Conservation (phyloP, 2,329 filamentous ascomycete genomes). For the Claviceps sorghi region DNA sequence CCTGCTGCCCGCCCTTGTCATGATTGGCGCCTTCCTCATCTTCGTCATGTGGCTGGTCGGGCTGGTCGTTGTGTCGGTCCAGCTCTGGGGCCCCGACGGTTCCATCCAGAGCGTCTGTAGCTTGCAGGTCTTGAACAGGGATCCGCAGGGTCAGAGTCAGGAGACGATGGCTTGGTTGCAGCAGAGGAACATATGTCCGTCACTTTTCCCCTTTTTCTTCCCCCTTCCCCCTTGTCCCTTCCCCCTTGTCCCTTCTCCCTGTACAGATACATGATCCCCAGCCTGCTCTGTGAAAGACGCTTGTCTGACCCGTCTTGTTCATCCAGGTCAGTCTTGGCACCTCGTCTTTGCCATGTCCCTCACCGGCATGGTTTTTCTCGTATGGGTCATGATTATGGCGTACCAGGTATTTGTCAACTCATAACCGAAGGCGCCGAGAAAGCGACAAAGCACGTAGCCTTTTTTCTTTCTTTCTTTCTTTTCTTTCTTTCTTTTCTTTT, state of each 20-base stretch:
- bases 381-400: slow-evolving; percentile 58
- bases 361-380: slow-evolving; percentile 42
- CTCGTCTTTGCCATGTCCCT: slow-evolving; percentile 49
- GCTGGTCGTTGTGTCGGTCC: slow-evolving; percentile 44
- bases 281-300: background rate
- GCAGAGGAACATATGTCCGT: slow-evolving; percentile 49
- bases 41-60: slow-evolving; percentile 56
- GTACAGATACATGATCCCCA: background rate
- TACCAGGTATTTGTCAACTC: slow-evolving; percentile 45
- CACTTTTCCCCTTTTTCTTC: slow-evolving; percentile 13
- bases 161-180: slow-evolving; percentile 49
- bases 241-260: background rate
- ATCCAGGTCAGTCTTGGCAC: slow-evolving; percentile 45
- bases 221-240: background rate
- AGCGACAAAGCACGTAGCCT: background rate
- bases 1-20: slow-evolving; percentile 45
- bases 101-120: slow-evolving; percentile 47
- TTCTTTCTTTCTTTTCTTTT: too few species aligned
- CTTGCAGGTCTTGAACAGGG: slow-evolving; percentile 37
- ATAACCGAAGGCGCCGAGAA: slow-evolving; percentile 7
- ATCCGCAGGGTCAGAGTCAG: slow-evolving; percentile 34
- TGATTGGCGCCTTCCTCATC: slow-evolving; percentile 50
- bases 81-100: slow-evolving; percentile 47
- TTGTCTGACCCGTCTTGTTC: slow-evolving; percentile 8
- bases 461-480: background rate